Conservation (phyloP, 2,329 filamentous ascomycete genomes). For the Botrytis squamosa region DNA sequence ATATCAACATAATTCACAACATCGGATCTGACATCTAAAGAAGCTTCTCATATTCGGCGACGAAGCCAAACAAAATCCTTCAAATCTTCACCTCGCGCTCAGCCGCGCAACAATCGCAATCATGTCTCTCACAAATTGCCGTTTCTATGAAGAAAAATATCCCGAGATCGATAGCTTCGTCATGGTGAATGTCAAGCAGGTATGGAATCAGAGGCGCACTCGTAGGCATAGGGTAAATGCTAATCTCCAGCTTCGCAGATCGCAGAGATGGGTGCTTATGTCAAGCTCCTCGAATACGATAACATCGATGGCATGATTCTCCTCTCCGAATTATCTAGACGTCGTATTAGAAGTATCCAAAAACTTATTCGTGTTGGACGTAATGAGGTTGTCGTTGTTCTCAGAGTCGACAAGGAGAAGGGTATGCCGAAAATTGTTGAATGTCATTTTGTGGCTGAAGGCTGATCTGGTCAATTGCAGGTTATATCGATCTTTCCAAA, state of each 20-base stretch:
- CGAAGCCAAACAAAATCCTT: slow-evolving; percentile 17
- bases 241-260: slow-evolving; percentile 56
- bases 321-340: slow-evolving; percentile 92
- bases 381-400: slow-evolving; percentile 97
- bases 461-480: slow-evolving; percentile 41
- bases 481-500: slow-evolving; percentile 98
- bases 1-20: neutral
- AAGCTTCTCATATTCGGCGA: neutral
- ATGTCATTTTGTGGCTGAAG: neutral
- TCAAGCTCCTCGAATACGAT: slow-evolving; percentile 99
- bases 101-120: slow-evolving; percentile 49
- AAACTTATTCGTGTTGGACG: slow-evolving; percentile 97
- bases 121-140: slow-evolving; percentile 95
- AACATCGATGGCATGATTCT: slow-evolving; percentile 99
- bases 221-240: slow-evolving; percentile 2
- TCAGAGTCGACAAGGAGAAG: slow-evolving; percentile 99
- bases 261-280: slow-evolving; percentile 99
- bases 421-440: slow-evolving; percentile 48
- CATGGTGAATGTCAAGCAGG: slow-evolving; percentile 99
- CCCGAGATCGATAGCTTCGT: slow-evolving; percentile 99
- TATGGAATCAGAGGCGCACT: slow-evolving; percentile 43
- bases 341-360: slow-evolving; percentile 98
- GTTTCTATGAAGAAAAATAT: slow-evolving; percentile 97
- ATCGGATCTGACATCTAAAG: neutral
- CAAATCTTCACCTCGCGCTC: slow-evolving; percentile 25